Conservation (phyloP, 2,329 filamentous ascomycete genomes). For the Aspergillus sp. region DNA sequence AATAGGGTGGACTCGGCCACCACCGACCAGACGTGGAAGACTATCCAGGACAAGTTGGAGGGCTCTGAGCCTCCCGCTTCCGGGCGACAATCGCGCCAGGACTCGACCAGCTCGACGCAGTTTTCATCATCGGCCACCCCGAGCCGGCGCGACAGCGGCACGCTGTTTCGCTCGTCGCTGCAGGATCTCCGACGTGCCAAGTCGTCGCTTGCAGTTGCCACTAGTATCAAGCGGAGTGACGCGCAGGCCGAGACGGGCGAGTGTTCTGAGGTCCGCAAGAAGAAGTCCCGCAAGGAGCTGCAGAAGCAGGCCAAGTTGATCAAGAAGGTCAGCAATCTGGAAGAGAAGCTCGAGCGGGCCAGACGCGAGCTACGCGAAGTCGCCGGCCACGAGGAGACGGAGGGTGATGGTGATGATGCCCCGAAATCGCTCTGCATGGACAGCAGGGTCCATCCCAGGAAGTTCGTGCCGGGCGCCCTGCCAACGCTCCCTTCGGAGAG, state of each 20-base stretch:
- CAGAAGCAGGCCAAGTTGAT: conserved; percentile 48
- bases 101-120: conserved; percentile 13
- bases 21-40: conserved; percentile 27
- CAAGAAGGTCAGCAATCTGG: conserved; percentile 53
- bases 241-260: conserved; percentile 19
- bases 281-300: conserved; percentile 48
- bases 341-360: conserved; percentile 48
- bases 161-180: conserved; percentile 26
- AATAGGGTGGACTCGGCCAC: conserved; percentile 9
- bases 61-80: conserved; percentile 10
- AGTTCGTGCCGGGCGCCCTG: conserved; percentile 35
- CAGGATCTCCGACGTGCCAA: conserved; percentile 28
- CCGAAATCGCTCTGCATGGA: conserved; percentile 14
- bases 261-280: conserved; percentile 30
- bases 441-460: conserved; percentile 19
- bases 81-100: conserved; percentile 6
- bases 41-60: conserved; percentile 24
- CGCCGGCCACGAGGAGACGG: conserved; percentile 30
- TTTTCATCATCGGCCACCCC: background rate
- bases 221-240: conserved; percentile 20
- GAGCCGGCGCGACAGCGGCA: conserved; percentile 1
- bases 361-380: conserved; percentile 45
- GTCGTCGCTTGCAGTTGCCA: conserved; percentile 21
- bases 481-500: conserved; percentile 39
- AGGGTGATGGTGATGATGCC: conserved; percentile 3